Conservation (phyloP, 768 basidiomycete genomes). For the Amanita phalloides region DNA sequence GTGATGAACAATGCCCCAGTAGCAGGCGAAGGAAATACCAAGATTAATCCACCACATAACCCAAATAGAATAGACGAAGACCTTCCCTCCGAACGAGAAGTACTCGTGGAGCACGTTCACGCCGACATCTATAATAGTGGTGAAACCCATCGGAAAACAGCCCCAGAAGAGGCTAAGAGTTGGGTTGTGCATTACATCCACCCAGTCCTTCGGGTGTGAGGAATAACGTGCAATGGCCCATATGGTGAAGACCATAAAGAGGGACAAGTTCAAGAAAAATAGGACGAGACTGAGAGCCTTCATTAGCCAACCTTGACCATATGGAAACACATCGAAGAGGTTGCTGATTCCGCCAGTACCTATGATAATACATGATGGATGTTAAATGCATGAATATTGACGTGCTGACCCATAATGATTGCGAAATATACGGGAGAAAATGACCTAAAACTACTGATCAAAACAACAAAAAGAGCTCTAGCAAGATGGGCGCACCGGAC, state of each 20-base stretch:
- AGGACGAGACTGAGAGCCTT: constrained; percentile 5
- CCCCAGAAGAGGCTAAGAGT: constrained; percentile 37
- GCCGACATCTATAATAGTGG: constrained; percentile 38
- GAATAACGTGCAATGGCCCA: constrained; percentile 29
- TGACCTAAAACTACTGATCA: not conserved
- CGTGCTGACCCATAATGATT: not conserved
- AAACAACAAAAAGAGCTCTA: not conserved
- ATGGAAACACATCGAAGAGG: constrained; percentile 4
- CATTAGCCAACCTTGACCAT: constrained; percentile 3
- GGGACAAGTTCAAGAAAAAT: constrained; percentile 24
- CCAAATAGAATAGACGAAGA: constrained; percentile 43
- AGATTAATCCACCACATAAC: constrained; percentile 57
- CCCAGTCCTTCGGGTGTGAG: constrained; percentile 32
- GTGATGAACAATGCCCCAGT: constrained; percentile 49
- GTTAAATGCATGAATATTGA: not conserved
- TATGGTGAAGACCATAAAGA: constrained; percentile 33
- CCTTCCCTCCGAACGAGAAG: constrained; percentile 35
- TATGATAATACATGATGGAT: not conserved
- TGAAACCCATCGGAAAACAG: constrained; percentile 37
- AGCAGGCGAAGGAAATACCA: constrained; percentile 39
- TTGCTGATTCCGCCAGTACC: constrained; percentile 4
- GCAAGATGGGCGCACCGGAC: not conserved
- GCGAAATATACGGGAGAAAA: constrained; percentile 5
- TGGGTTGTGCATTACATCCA: constrained; percentile 35
- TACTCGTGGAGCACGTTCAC: constrained; percentile 27